Conservation (phyloP, 805 yeast species). For the Candida piceae region DNA sequence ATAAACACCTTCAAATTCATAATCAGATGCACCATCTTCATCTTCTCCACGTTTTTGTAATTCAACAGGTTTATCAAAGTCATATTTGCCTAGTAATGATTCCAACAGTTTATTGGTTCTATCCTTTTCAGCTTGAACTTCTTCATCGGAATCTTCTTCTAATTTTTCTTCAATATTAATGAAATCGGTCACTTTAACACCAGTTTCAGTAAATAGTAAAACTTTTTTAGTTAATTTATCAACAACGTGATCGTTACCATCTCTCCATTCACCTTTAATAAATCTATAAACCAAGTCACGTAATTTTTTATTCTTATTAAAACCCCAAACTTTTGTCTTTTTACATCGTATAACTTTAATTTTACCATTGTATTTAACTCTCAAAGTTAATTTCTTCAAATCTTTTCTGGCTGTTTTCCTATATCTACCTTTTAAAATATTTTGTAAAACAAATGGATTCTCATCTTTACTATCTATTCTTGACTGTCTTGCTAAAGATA, state of each 20-base stretch:
- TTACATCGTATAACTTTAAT: slow-evolving; percentile 52
- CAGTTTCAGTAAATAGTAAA: slow-evolving; percentile 27
- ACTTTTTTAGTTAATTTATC: slow-evolving; percentile 41
- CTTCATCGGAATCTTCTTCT: slow-evolving; percentile 30
- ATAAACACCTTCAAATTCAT: slow-evolving; percentile 40
- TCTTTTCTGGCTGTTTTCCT: slow-evolving; percentile 53
- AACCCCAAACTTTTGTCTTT: slow-evolving; percentile 89
- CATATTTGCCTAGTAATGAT: slow-evolving; percentile 40
- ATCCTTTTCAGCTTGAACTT: slow-evolving; percentile 30
- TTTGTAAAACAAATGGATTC: slow-evolving; percentile 27
- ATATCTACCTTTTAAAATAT: slow-evolving; percentile 47
- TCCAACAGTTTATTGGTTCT: slow-evolving; percentile 45
- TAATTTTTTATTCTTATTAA: slow-evolving; percentile 58
- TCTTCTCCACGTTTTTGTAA: slow-evolving; percentile 27
- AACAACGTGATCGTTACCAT: slow-evolving; percentile 72
- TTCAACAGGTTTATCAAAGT: slow-evolving; percentile 49
- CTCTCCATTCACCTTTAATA: slow-evolving; percentile 68
- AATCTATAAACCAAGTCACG: slow-evolving; percentile 62
- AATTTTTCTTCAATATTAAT: slow-evolving; percentile 2
- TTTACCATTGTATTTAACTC: slow-evolving; percentile 56
- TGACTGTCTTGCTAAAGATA: slow-evolving; percentile 31
- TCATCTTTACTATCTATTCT: slow-evolving; percentile 43
- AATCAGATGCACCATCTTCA: slow-evolving; percentile 35
- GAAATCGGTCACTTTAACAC: slow-evolving; percentile 6
- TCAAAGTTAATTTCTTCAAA: slow-evolving; percentile 52